Evolutionary conservation across 2,329 filamentous ascomycete species (phyloP).

Genomic region (Sclerotinia nivalis): DNA sequence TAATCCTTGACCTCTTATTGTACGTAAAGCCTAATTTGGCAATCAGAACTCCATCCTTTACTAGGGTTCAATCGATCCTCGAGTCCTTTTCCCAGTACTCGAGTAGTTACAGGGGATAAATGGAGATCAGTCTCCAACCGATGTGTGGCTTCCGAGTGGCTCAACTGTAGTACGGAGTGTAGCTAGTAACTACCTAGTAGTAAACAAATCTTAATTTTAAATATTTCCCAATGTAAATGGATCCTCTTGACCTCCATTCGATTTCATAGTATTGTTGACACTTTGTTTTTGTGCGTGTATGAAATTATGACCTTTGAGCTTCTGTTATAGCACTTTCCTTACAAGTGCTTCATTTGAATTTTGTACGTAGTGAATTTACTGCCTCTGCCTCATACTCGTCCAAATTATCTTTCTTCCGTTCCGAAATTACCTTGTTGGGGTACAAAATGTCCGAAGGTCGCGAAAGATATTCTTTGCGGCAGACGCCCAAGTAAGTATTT

Average conservation of each 20-base stretch:
- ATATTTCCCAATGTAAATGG: conserved; percentile 4
- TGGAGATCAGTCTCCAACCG: background rate
- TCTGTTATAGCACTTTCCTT: conserved; percentile 3
- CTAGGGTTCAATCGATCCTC: background rate
- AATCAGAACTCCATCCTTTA: background rate
- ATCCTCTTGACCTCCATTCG: background rate
- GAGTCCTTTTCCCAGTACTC: background rate
- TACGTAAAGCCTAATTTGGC: background rate
- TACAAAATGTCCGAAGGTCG: conserved; percentile 40
- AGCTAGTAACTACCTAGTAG: background rate
- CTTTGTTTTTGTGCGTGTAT: background rate
- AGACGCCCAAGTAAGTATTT: conserved; percentile 40
- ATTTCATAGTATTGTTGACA: conserved; percentile 6
- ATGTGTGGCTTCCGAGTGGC: conserved; percentile 15
- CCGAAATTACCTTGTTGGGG: background rate
- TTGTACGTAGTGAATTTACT: background rate
- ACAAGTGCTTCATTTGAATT: conserved; percentile 2
- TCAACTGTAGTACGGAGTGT: no score
- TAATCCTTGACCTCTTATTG: background rate
- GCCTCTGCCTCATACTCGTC: background rate
- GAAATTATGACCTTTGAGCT: conserved; percentile 8
- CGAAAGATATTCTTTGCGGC: conserved; percentile 40
- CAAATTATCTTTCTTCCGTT: conserved; percentile 10
- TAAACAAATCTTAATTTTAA: conserved; percentile 15
- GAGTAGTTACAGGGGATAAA: background rate